These are phyloP conservation scores for Colletotrichum lentis DNA, from an alignment of 2,329 filamentous ascomycete species.

Conservation along the genomic window DNA sequence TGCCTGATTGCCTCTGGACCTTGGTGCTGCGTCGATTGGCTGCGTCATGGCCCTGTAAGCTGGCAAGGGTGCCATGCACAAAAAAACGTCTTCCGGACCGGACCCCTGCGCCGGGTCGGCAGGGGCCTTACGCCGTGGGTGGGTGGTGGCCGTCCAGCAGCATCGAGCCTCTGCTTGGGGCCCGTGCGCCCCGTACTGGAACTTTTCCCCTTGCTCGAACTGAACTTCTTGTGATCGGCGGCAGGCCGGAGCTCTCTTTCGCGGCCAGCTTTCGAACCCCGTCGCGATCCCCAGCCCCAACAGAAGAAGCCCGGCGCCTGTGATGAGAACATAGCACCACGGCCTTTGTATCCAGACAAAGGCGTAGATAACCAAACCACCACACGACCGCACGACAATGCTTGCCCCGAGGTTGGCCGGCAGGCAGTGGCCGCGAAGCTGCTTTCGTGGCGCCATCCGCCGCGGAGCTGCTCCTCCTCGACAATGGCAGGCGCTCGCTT, in stretches of 20 bases:
- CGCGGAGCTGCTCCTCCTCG: constrained; percentile 3
- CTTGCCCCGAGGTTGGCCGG: constrained; percentile 30
- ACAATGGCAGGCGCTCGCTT: constrained; percentile 18
- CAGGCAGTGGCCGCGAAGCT: constrained; percentile 32
- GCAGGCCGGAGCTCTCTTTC: constrained; percentile 7
- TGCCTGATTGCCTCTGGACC: not conserved
- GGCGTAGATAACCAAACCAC: not conserved
- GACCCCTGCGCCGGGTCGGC: constrained; percentile 27
- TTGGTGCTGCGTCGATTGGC: not conserved
- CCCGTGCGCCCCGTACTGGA: not conserved
- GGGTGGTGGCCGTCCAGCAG: constrained; percentile 8
- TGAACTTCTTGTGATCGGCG: constrained; percentile 3
- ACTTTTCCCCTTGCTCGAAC: not conserved
- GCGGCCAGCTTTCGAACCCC: not conserved
- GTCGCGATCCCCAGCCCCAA: not conserved
- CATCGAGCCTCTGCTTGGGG: not conserved
- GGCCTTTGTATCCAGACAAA: constrained; percentile 22
- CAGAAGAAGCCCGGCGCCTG: constrained; percentile 2
- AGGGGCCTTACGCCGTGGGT: constrained; percentile 18
- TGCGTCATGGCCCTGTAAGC: constrained; percentile 30
- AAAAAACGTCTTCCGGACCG: not conserved
- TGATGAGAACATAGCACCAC: constrained; percentile 12
- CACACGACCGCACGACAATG: constrained; percentile 13
- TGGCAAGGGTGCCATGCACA: constrained; percentile 28
- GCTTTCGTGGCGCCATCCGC: constrained; percentile 28